Evolutionary conservation across 169 alveolate species (phyloP).

Genomic region (Cryptosporidium felis): DNA sequence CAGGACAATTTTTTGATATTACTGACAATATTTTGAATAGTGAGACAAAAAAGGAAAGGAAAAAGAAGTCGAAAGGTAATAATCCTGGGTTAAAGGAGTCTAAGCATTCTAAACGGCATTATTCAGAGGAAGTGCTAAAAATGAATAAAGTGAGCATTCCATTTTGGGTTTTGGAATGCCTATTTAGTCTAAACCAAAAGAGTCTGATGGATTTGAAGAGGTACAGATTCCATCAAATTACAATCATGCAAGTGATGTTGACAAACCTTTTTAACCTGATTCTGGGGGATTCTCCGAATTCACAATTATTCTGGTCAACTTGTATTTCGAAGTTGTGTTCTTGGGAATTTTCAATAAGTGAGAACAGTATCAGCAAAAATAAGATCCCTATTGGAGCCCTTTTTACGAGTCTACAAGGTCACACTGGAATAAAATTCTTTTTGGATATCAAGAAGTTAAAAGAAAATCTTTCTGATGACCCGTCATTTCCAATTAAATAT

Average conservation of each 20-base stretch:
- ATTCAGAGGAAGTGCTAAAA: neutral
- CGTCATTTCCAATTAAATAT: constrained; percentile 44
- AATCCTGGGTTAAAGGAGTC: neutral
- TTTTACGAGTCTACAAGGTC: constrained; percentile 14
- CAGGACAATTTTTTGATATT: constrained; percentile 8
- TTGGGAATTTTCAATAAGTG: constrained; percentile 36
- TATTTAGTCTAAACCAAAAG: constrained; percentile 35
- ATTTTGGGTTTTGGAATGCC: constrained; percentile 52
- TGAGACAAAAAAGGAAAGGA: neutral
- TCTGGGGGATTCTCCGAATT: constrained; percentile 64
- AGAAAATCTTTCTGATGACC: constrained; percentile 16
- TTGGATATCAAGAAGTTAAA: constrained; percentile 34
- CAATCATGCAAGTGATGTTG: constrained; percentile 45
- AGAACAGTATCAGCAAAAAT: constrained; percentile 41
- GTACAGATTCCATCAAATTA: constrained; percentile 43
- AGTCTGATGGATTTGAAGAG: constrained; percentile 18
- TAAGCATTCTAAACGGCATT: neutral
- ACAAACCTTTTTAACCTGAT: constrained; percentile 49
- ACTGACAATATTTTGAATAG: constrained; percentile 16
- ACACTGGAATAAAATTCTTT: constrained; percentile 49
- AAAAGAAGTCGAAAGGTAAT: neutral
- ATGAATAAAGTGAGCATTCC: constrained; percentile 26
- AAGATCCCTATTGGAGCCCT: constrained; percentile 66
- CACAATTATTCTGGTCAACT: constrained; percentile 61
- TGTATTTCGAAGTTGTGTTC: constrained; percentile 60